Conservation (phyloP, 225 moss, liverwort and hornwort genomes). For the Pseudisothecium myosuroides region DNA sequence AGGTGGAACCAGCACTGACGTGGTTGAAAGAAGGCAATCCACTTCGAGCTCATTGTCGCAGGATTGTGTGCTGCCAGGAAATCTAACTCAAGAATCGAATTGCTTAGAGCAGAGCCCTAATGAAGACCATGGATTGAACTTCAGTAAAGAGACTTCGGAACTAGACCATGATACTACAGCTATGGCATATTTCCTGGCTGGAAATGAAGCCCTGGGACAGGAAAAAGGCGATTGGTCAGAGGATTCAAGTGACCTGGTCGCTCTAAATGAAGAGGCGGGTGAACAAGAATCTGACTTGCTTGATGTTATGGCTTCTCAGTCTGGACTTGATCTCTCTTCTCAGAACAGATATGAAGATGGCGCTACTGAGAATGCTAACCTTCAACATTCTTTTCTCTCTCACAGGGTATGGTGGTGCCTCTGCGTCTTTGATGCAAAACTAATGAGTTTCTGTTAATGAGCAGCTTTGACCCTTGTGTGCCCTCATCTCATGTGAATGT, state of each 20-base stretch:
- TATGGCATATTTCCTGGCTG: conserved; percentile 72
- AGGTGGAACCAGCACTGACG: not conserved
- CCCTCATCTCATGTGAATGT: not conserved
- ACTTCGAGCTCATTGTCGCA: conserved; percentile 25
- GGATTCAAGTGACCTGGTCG: conserved; percentile 25
- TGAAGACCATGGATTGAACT: conserved; percentile 15
- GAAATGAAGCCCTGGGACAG: conserved; percentile 27
- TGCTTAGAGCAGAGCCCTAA: not conserved
- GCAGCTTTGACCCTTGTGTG: not conserved
- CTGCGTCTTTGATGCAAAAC: not conserved
- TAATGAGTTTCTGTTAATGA: not conserved
- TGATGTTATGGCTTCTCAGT: conserved; percentile 9
- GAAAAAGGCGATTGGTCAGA: conserved; percentile 47
- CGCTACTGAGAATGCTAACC: not conserved
- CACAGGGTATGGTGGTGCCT: conserved; percentile 15
- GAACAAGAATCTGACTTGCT: conserved; percentile 1
- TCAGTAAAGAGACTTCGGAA: conserved; percentile 14
- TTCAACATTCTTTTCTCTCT: conserved; percentile 1
- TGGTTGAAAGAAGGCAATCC: conserved; percentile 8
- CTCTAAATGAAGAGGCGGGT: not conserved
- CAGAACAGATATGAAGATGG: not conserved
- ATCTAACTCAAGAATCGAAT: not conserved
- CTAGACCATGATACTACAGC: conserved; percentile 61
- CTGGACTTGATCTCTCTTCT: conserved; percentile 2
- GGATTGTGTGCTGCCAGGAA: conserved; percentile 11